Percentiles rank a stretch among this genome's conserved stretches.
Evolutionary conservation across 129 eudicot species (phyloP).

Genomic region (Lactuca saligna): DNA sequence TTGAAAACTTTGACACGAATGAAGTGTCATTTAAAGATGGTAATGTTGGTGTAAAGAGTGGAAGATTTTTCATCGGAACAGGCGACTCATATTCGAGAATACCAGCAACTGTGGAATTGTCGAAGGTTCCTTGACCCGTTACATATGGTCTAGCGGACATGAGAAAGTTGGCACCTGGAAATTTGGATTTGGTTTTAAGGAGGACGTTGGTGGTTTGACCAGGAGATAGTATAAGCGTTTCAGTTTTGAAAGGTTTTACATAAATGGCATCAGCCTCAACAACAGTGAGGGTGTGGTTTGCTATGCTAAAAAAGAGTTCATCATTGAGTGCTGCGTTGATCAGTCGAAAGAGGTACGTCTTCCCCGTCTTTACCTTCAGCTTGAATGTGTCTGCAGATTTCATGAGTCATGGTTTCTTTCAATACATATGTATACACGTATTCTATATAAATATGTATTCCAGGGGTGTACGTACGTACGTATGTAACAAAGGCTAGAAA

Average conservation of each 20-base stretch:
- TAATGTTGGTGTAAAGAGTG: conserved; percentile 29
- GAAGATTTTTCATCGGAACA: conserved; percentile 13
- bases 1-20: conserved; percentile 22
- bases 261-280: conserved; percentile 44
- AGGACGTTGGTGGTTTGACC: conserved; percentile 69
- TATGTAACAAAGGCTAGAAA: not conserved
- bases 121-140: conserved; percentile 30
- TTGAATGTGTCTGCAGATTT: conserved; percentile 34
- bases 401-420: not conserved
- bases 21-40: conserved; percentile 36
- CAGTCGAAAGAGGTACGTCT: conserved; percentile 40
- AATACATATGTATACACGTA: too few relatives aligned
- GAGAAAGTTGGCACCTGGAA: conserved; percentile 40
- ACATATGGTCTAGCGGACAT: conserved; percentile 19
- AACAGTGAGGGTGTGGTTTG: conserved; percentile 40
- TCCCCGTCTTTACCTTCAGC: conserved; percentile 37
- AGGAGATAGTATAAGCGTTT: conserved; percentile 44
- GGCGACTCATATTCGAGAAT: conserved; percentile 29
- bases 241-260: conserved; percentile 36
- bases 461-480: too few relatives aligned
- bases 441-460: too few relatives aligned
- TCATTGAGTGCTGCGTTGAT: conserved; percentile 26
- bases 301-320: conserved; percentile 31
- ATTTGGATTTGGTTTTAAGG: conserved; percentile 41
- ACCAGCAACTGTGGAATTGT: conserved; percentile 40